Conservation (phyloP, 768 basidiomycete species). For the Melanogaster broomeanus region DNA sequence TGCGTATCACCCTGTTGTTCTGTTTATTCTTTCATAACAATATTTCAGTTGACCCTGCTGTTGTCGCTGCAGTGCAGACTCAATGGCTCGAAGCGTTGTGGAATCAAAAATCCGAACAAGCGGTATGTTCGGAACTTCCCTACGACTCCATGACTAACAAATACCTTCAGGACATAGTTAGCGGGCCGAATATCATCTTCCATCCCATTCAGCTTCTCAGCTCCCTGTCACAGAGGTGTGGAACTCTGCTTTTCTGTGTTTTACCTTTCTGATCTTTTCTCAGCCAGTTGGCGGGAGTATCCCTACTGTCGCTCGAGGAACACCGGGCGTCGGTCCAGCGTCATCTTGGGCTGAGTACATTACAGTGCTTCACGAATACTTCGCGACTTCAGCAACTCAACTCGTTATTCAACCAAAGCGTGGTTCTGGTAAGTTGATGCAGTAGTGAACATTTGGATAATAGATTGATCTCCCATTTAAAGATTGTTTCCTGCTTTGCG, state of each 20-base stretch:
- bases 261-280: conserved; percentile 1
- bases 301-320: conserved; percentile 40
- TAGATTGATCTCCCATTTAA: conserved; percentile 7
- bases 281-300: conserved; percentile 45
- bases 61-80: conserved; percentile 38
- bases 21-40: not conserved
- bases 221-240: conserved; percentile 44
- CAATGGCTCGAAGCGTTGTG: conserved; percentile 57
- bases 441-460: not conserved
- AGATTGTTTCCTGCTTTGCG: conserved; percentile 50
- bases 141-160: conserved; percentile 3
- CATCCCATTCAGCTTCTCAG: conserved; percentile 43
- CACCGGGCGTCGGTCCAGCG: conserved; percentile 42
- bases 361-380: conserved; percentile 40
- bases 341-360: conserved; percentile 37
- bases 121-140: conserved; percentile 6
- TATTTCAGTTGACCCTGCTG: conserved; percentile 32
- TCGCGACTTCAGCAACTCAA: conserved; percentile 46
- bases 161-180: conserved; percentile 14
- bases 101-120: conserved; percentile 22
- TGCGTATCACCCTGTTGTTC: conserved; percentile 25
- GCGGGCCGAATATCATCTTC: conserved; percentile 45
- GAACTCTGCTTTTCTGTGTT: not conserved
- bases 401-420: conserved; percentile 40
- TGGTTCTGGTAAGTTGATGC: conserved; percentile 41